Base-by-base conservation (phyloP, 2,329 filamentous ascomycete genomes). In the Hawksworthiomyces lignivorus region DNA sequence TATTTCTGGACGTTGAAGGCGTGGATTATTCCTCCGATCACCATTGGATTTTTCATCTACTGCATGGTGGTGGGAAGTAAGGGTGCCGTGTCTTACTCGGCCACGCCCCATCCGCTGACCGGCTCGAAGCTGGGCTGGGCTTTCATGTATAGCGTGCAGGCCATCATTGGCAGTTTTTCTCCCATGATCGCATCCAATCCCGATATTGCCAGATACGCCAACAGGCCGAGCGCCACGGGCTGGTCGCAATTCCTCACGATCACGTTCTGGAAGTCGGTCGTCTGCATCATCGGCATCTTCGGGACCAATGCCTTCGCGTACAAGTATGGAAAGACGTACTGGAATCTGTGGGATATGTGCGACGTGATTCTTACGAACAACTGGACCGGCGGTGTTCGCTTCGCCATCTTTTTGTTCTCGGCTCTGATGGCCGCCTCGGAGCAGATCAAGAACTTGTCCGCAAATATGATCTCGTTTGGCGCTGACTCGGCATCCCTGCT, bases 331-430 rank as follows among this genome's bases (percentile, higher is more conserved):
- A 9, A 11, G 19, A 36, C 19, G 34, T 36, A 36, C 34, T 36
- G 34, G 34, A 36, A 36, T 24, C 17, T 36, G 34, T 36, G 34
- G 34, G 34, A 36, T 17, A 36, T 36, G 18, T 36, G 34, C 34
- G 20, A 36, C 19, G 15, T 22, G 10, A 24, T 36, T 14, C 34
- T 36, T 21, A 36, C 34, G 9, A 9, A 36, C 18, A 36, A 36
- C 21, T 36, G 34, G 34, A 36, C 2, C 34, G 34, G 34, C 34
- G 34, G 34, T 11, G 34, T 36, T 7, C 34, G 34, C 20, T 36
- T 36, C 9, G 34, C 34, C 34, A 36, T 36, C 34, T 36, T 36
- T 24, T 14, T 36, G 18, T 36, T 36, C 15, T 4, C 34, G 10
- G n/a, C 21, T 14, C n/a, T 36, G 34, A 36, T 36, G 34, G 34